These are phyloP conservation scores for Aspergillus calidoustus DNA, from an alignment of 2,329 filamentous ascomycete genomes.

Conservation along the genomic window DNA sequence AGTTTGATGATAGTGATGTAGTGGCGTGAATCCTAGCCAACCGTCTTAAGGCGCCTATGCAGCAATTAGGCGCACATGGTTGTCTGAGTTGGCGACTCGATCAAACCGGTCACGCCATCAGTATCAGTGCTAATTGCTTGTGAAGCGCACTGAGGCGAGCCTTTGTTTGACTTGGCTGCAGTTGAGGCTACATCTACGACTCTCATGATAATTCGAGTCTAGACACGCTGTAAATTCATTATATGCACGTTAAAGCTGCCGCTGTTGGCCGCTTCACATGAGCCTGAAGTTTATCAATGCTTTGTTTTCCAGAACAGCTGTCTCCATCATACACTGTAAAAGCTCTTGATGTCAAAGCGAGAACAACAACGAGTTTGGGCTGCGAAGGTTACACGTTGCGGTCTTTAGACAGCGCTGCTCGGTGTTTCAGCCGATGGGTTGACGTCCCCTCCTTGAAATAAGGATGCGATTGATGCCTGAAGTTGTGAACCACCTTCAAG, in stretches of 20 bases:
- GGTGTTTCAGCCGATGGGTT: neutral
- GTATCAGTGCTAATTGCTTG: neutral
- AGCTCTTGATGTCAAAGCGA: neutral
- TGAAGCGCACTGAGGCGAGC: slow-evolving; percentile 16
- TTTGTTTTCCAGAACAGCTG: neutral
- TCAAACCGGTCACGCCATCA: slow-evolving; percentile 12
- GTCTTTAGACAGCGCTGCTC: neutral
- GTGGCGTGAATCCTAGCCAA: slow-evolving; percentile 11
- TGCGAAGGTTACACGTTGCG: neutral
- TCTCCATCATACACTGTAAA: neutral
- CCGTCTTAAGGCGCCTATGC: slow-evolving; percentile 16
- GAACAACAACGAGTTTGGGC: neutral
- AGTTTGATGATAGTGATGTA: neutral
- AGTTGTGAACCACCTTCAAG: neutral
- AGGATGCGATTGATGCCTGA: slow-evolving; percentile 10
- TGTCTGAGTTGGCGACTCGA: slow-evolving; percentile 24
- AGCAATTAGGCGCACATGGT: slow-evolving; percentile 15
- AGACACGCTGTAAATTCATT: neutral
- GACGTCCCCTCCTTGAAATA: neutral
- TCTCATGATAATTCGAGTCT: neutral
- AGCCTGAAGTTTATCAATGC: neutral
- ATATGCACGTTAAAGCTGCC: neutral
- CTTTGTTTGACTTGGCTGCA: slow-evolving; percentile 19
- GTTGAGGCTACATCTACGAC: slow-evolving; percentile 18
- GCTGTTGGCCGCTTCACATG: slow-evolving; percentile 1